Base-by-base conservation (phyloP, 148 eudicot species). In the Suaeda aralocaspica region DNA sequence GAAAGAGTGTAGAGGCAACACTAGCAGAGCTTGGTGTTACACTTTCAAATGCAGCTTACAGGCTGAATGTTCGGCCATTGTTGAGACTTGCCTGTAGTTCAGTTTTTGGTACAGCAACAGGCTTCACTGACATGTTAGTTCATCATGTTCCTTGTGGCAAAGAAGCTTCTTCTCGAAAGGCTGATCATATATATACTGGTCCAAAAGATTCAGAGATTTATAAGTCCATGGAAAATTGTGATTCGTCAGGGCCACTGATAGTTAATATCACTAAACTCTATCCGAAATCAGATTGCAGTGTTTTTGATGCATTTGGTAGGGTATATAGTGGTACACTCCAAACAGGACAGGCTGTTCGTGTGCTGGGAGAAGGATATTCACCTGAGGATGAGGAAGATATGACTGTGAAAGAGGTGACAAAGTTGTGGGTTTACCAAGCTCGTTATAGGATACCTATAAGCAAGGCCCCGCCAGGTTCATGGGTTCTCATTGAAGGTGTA, bases 301-400 rank as follows among this genome's bases (percentile, higher is more conserved):
- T 86, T 59, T 95, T 95, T 76, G 99, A 95, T 84, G 99, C 99
- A 59, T 95, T 95, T 86, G 99, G 99, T 77, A 85, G 97, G 83
- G 96, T 91, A n/a, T 95, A 95, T 74, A 95, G 99, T 65, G 99
- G 99, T 52, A 86, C 74, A 68, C 67, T 95, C 64, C 92, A 88
- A 84, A 86, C 92, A 9, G 99, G 99, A 19, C 99, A 95, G 79
- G 80, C 90, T 63, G 89, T 95, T 21, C 91, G 93, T 73, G 99
- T 95, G 9, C 71, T 95, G 72, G 99, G 99, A 71, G 99, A 95
- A 83, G 99, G 99, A 18, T 95, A 89, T 83, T 95, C 99, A 36
- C 99, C 99, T 0, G 99, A 95, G 74, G 99, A 95, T 74, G 99
- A 95, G 76, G 99, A 95, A 83, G 99, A 95, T 83, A 91, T 89